Percentiles rank a stretch among this genome's conserved stretches.
Conservation (phyloP, 148 eudicot species). For the Rheum nobile region DNA sequence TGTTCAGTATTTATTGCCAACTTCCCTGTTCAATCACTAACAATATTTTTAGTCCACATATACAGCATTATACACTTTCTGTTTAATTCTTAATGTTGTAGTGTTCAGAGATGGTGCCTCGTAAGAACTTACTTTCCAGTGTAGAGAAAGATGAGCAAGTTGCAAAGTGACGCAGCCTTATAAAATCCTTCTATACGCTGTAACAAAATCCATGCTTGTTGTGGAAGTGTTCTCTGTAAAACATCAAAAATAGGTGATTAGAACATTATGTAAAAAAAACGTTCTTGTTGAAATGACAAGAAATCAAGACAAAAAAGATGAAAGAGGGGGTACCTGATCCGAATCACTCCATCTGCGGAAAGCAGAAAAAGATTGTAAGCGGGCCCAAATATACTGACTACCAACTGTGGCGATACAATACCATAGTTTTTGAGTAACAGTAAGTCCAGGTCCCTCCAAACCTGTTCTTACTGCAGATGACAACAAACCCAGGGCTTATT, state of each 20-base stretch:
- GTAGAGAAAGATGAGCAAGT: conserved; percentile 79
- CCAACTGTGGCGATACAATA: conserved; percentile 91
- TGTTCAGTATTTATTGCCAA: background rate
- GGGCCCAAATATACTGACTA: conserved; percentile 87
- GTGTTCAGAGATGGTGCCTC: background rate
- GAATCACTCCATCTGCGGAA: conserved; percentile 97
- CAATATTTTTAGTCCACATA: background rate
- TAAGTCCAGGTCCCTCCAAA: conserved; percentile 92
- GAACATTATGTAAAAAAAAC: background rate
- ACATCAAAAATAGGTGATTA: background rate
- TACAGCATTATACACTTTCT: background rate
- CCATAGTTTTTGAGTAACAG: conserved; percentile 81
- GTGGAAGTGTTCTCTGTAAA: conserved; percentile 66
- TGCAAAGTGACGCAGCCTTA: conserved; percentile 81
- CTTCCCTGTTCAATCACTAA: background rate
- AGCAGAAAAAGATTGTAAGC: conserved; percentile 87
- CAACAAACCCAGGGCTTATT: conserved; percentile 3
- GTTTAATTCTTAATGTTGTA: background rate
- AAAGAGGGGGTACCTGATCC: conserved; percentile 51
- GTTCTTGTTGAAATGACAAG: background rate
- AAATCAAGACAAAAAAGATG: background rate
- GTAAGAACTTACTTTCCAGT: conserved; percentile 69
- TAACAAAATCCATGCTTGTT: conserved; percentile 70
- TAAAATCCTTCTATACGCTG: conserved; percentile 87
- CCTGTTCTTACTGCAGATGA: conserved; percentile 64